Evolutionary conservation across 2,329 filamentous ascomycete species (phyloP), one percentile per base, ranked within the genome.

Genomic region (Rhynchosporium agropyri): DNA sequence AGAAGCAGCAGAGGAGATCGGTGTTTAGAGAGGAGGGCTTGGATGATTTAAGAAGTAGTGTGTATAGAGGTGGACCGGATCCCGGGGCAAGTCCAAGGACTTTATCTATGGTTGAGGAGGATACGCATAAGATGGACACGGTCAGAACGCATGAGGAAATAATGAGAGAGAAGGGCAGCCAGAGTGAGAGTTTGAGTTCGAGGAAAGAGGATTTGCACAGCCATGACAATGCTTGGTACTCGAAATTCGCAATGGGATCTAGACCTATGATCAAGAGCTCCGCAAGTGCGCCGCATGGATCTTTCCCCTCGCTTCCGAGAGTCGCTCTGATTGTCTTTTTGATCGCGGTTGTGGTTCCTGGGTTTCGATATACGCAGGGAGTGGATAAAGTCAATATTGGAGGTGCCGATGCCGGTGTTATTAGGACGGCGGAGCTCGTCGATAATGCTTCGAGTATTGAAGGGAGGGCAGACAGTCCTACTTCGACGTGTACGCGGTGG

Each of bases 401-500:
- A 66, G 79, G 79, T 36, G 82, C 77, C 54, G 79, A 80, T 62
- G 82, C 82, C 3, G 80, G 79, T n/a, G 73, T 80, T 15, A 78
- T 82, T 33, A 69, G 56, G 64, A 64, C 5, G 70, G 74, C 54
- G 58, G 73, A 65, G 70, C 67, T 74, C 33, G 68, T 75, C 4
- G 71, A 73, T 13, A 73, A 71, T 63, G 69, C 65, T 8, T 67
- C 63, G 50, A 59, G 55, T 7, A 73, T 80, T 45, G 73, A 77
- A 61, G 72, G 74, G 53, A 77, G 81, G 58, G 76, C 76, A 31
- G 72, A 80, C 63, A 84, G 79, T 66, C 77, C 81, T 2, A 84
- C 82, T 2, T 78, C 84, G 67, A 79, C 87, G 13, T 90, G 88
- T 71, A 81, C 82, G 60, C 78, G 88, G 73, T 91, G 86, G 86